Percentiles rank a stretch among this genome's conserved stretches.
These are phyloP conservation scores for Aspergillus sergii DNA, from an alignment of 2,329 filamentous ascomycete species.

Conservation along the genomic window DNA sequence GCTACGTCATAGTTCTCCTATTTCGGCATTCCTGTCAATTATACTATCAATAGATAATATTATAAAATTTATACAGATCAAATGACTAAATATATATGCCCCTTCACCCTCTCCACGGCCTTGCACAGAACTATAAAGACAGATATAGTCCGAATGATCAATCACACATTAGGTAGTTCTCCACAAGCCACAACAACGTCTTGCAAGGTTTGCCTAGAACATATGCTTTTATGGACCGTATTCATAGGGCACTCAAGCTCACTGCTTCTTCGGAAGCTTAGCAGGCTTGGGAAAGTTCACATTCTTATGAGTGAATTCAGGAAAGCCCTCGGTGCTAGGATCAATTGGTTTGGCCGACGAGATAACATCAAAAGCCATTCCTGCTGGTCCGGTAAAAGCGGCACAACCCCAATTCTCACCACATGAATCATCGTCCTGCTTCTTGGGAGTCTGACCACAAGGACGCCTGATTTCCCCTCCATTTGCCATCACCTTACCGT, in stretches of 20 bases:
- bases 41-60: too few species aligned
- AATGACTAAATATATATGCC: too few species aligned
- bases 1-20: too few species aligned
- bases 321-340: background rate
- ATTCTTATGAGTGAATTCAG: background rate
- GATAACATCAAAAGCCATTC: conserved; percentile 1
- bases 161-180: too few species aligned
- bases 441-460: too few species aligned
- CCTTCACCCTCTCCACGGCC: too few species aligned
- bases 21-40: too few species aligned
- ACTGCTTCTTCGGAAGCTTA: background rate
- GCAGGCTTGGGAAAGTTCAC: background rate
- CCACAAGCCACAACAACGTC: background rate
- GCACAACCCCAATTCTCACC: conserved; percentile 2
- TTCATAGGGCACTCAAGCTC: background rate
- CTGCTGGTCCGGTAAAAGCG: background rate
- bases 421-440: background rate
- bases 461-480: too few species aligned
- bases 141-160: too few species aligned
- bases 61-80: too few species aligned
- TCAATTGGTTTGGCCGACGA: fast-evolving
- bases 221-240: background rate
- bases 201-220: background rate
- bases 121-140: too few species aligned
- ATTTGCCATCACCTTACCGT: background rate